phyloP scores from a whole-genome alignment of 225 moss, liverwort and hornwort species.

The Rhytidiadelphus loreus region DNA sequence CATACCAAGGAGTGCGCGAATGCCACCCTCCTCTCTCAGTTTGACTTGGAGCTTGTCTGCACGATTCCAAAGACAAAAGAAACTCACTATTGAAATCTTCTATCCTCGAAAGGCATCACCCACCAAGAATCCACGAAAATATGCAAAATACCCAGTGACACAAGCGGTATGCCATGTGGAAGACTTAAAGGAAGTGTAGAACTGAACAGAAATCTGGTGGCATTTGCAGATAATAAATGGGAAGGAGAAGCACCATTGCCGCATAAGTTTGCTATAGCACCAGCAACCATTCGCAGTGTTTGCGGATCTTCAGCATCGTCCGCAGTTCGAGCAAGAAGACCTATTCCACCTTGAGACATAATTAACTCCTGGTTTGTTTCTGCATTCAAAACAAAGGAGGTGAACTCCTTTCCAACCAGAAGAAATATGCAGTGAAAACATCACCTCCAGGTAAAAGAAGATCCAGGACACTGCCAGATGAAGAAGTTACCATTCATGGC shows the following conservation, averaged over 20 bases:
- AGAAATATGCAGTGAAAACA: background rate
- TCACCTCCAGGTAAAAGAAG: background rate
- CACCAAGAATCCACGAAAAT: background rate
- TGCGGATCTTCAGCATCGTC: constrained; percentile 98
- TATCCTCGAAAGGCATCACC: background rate
- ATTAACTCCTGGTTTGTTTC: constrained; percentile 96
- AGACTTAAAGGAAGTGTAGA: background rate
- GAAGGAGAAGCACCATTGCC: constrained; percentile 54
- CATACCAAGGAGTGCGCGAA: constrained; percentile 89
- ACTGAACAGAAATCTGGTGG: background rate
- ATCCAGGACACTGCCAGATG: background rate
- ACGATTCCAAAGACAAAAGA: background rate
- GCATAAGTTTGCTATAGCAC: constrained; percentile 94
- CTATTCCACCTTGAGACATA: constrained; percentile 95
- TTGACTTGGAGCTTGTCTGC: constrained; percentile 89
- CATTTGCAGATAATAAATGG: background rate
- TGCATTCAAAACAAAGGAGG: constrained; percentile 10
- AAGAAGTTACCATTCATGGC: constrained; percentile 78
- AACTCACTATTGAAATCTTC: background rate
- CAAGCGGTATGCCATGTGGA: background rate
- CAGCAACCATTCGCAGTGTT: constrained; percentile 91
- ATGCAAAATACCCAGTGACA: background rate
- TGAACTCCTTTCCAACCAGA: background rate
- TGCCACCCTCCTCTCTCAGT: constrained; percentile 89
- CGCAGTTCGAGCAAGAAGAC: constrained; percentile 82